phyloP scores from a whole-genome alignment of 2,329 filamentous ascomycete species.

The Lizonia empirigonia region DNA sequence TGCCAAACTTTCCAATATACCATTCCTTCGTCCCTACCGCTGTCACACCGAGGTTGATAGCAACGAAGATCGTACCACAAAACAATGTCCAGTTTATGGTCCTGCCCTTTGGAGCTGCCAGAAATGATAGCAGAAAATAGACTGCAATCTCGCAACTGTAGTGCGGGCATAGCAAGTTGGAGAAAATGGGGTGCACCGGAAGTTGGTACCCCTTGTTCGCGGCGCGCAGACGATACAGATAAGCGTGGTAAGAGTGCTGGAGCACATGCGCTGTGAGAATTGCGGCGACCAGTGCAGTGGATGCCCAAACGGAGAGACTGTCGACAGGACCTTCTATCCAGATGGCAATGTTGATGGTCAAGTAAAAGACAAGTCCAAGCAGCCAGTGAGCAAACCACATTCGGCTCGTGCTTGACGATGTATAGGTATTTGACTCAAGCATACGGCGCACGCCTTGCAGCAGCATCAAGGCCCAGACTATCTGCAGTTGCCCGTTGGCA shows the following conservation, averaged over 20 bases:
- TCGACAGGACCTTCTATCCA: conserved; percentile 76
- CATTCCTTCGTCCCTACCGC: conserved; percentile 75
- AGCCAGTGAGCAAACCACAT: conserved; percentile 90
- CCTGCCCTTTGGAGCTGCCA: conserved; percentile 71
- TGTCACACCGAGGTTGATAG: conserved; percentile 79
- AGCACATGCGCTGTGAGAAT: conserved; percentile 73
- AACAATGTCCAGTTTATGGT: conserved; percentile 75
- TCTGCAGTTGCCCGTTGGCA: conserved; percentile 60
- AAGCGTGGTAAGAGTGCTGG: conserved; percentile 68
- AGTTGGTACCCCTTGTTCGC: conserved; percentile 73
- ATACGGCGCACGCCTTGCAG: conserved; percentile 77
- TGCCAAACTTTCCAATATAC: conserved; percentile 43
- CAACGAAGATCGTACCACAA: conserved; percentile 73
- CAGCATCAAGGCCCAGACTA: conserved; percentile 75
- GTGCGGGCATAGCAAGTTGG: conserved; percentile 78
- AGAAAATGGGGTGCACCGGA: conserved; percentile 74
- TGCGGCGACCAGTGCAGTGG: conserved; percentile 62
- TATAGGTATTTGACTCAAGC: conserved; percentile 72
- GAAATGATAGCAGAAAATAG: conserved; percentile 77
- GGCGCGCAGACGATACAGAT: conserved; percentile 51
- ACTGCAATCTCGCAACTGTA: conserved; percentile 88
- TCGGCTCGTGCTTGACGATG: conserved; percentile 70
- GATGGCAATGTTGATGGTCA: conserved; percentile 72
- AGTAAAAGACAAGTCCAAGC: conserved; percentile 78
- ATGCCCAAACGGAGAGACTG: conserved; percentile 46